Conservation (phyloP, 2,329 filamentous ascomycete genomes). For the Diaporthe velutina region DNA sequence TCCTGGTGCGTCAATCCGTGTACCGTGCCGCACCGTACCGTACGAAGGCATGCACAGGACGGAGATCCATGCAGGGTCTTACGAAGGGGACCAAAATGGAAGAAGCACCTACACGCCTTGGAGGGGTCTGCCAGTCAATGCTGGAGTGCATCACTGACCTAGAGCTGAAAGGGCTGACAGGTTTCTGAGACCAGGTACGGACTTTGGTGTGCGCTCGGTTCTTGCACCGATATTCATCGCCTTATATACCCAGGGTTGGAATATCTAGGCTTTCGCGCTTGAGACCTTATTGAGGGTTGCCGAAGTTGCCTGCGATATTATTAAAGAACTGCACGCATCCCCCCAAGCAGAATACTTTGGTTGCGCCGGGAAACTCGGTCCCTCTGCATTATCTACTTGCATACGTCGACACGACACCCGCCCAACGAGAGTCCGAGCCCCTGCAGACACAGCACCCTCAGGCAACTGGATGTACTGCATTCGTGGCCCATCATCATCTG, state of each 20-base stretch:
- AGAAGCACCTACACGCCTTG: neutral
- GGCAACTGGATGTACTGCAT: neutral
- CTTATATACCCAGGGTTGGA: constrained; percentile 23
- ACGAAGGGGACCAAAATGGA: neutral
- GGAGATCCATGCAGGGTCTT: constrained; percentile 14
- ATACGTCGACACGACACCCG: neutral
- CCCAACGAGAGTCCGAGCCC: neutral
- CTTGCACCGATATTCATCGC: neutral
- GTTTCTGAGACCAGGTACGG: constrained; percentile 29
- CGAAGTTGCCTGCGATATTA: constrained; percentile 13
- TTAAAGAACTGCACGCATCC: constrained; percentile 17
- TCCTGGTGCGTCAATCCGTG: neutral
- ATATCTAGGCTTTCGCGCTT: constrained; percentile 2
- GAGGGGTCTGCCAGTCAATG: constrained; percentile 9
- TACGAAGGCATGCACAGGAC: constrained; percentile 7
- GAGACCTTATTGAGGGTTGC: neutral
- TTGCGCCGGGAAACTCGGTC: constrained; percentile 20
- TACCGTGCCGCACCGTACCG: constrained; percentile 18
- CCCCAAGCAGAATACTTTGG: neutral
- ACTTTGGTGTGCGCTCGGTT: neutral
- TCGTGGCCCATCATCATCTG: neutral
- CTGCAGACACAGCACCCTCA: neutral
- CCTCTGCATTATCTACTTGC: neutral
- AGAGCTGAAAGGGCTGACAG: constrained; percentile 29
- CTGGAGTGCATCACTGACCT: constrained; percentile 10